A percentile compares a stretch with the other conserved stretches of the same genome.
Evolutionary conservation across 495 filamentous ascomycete genomes (phyloP).

Genomic region (Chaetomium fimeti): DNA sequence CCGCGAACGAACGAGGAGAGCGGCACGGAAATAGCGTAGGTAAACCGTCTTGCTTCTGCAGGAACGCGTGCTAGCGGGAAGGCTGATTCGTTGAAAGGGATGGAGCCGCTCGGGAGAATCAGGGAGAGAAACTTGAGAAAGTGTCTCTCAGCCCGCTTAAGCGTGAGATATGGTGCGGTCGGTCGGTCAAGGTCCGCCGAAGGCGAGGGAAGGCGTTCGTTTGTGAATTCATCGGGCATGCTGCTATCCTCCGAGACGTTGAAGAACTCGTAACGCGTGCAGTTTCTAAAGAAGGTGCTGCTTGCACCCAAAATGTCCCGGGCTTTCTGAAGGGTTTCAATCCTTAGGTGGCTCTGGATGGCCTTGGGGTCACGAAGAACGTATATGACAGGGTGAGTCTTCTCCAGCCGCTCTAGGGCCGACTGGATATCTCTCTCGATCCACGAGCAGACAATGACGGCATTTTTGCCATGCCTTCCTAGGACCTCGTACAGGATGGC

Average conservation of each 20-base stretch:
- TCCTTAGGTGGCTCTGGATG: conserved; percentile 58
- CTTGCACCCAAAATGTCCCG: conserved; percentile 51
- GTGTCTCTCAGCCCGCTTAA: conserved; percentile 70
- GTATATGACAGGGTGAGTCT: conserved; percentile 65
- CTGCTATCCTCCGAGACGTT: conserved; percentile 54
- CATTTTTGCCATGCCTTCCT: conserved; percentile 54
- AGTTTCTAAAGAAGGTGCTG: conserved; percentile 53
- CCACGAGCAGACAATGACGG: conserved; percentile 65
- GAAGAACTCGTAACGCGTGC: conserved; percentile 72
- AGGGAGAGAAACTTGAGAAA: conserved; percentile 67
- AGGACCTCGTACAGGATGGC: conserved; percentile 60
- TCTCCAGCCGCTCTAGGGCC: conserved; percentile 52
- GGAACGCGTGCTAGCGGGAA: conserved; percentile 63
- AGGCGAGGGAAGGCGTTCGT: conserved; percentile 22
- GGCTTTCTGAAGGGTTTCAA: conserved; percentile 51
- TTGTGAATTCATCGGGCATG: conserved; percentile 8
- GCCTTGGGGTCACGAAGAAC: conserved; percentile 60
- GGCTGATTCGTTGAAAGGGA: conserved; percentile 60
- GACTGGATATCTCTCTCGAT: conserved; percentile 55
- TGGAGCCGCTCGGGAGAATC: conserved; percentile 52
- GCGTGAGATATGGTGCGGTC: conserved; percentile 60
- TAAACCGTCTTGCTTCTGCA: conserved; percentile 60
- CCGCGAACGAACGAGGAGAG: conserved; percentile 53
- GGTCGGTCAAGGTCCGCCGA: conserved; percentile 43
- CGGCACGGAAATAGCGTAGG: conserved; percentile 61